Base-by-base conservation (phyloP, 106 monocot species). In the Iris macrosiphon region DNA sequence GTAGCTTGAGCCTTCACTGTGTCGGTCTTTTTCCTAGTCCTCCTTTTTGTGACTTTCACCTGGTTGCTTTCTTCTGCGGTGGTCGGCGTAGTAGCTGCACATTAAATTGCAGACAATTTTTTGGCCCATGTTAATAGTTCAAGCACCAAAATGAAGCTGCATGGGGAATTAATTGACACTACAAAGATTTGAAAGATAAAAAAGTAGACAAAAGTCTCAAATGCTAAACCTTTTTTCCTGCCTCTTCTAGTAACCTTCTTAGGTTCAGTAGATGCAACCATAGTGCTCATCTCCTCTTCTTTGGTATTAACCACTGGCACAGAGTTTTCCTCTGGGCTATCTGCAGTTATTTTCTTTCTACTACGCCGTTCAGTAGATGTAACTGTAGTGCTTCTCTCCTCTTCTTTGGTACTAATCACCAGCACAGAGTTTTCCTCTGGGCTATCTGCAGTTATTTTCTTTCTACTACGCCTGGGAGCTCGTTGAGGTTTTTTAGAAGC, bases 171-270 rank as follows among this genome's bases (percentile, higher is more conserved):
- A 31, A 11, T 33, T 33, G 4, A 61, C 29, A 23, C 30, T 64
- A 19, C 3, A 54, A 32, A 7, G 34, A 8, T 46, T 3, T 15
- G 11, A 28, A 49, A 34, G 21, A 48, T 17, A 37, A 40, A 37
- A 12, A 3, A 34, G n/a, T n/a, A n/a, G 15, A 30, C 2, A 25
- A 53, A 25, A 54, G 40, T 17, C 1, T 13, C 12, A 59, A 47
- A 31, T n/a, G 0, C 15, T 33, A 29, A n/a, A 87, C 86, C 87
- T 92, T 86, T 85, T 49, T 74, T 86, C 24, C 53, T 35, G 15
- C 52, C 55, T 76, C 54, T 82, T 66, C 76, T 72, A 21, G 62
- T 51, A 48, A 52, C 22, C 40, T 75, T 73, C 44, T 76, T 72
- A 47, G 76, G 19, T 19, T 40, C 64, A 66, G 45, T 42, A 31